phyloP scores from a whole-genome alignment of 2,329 filamentous ascomycete genomes.

The Arthrobotrys entomopaga region DNA sequence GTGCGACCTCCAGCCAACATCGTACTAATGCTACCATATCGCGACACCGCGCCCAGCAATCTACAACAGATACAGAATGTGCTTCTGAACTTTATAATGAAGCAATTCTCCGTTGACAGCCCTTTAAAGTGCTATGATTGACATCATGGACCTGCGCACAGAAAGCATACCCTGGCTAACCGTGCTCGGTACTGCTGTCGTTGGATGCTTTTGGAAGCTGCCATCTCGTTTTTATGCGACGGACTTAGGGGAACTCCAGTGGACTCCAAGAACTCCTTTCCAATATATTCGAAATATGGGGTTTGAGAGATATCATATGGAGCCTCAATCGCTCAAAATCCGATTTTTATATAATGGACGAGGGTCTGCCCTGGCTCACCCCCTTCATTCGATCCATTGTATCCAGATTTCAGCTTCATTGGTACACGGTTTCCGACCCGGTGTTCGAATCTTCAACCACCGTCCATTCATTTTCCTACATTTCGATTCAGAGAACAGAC shows the following conservation, averaged over 20 bases:
- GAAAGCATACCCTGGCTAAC: not conserved
- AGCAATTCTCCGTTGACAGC: not conserved
- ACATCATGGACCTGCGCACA: slow-evolving; percentile 13
- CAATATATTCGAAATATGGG: not conserved
- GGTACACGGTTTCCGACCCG: not conserved
- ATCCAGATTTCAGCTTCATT: not conserved
- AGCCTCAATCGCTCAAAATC: slow-evolving; percentile 15
- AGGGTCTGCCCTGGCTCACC: not conserved
- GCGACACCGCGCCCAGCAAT: slow-evolving; percentile 40
- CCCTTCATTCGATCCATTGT: slow-evolving; percentile 2
- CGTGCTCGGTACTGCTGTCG: slow-evolving; percentile 9
- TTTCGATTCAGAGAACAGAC: not conserved
- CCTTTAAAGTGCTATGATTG: slow-evolving; percentile 5
- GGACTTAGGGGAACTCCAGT: slow-evolving; percentile 11
- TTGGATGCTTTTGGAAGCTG: slow-evolving; percentile 47
- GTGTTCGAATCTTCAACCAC: slow-evolving; percentile 34
- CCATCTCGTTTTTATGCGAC: slow-evolving; percentile 42
- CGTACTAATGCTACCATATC: slow-evolving; percentile 49
- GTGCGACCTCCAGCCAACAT: slow-evolving; percentile 23
- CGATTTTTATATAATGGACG: slow-evolving; percentile 24
- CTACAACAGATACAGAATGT: slow-evolving; percentile 19
- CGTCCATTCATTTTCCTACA: slow-evolving; percentile 18
- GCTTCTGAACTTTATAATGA: not conserved
- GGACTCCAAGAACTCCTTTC: no score
- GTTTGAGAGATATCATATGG: slow-evolving; percentile 18